These are phyloP conservation scores for Phytophthora megakarya DNA, from an alignment of 352 stramenopile species.

Conservation along the genomic window DNA sequence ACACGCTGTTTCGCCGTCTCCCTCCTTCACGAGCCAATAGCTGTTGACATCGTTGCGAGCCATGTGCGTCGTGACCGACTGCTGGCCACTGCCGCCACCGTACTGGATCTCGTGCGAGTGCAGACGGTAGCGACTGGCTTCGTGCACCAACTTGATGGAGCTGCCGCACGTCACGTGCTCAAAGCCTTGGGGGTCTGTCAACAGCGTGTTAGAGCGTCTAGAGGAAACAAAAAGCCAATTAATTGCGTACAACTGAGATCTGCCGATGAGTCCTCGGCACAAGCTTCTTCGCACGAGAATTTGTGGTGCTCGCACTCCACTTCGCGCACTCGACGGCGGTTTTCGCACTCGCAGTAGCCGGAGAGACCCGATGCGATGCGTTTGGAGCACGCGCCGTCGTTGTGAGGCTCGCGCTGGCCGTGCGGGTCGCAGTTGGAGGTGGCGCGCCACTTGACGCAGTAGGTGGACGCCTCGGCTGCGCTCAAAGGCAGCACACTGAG, in stretches of 20 bases:
- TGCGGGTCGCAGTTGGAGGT: slow-evolving; percentile 74
- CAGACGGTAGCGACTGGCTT: slow-evolving; percentile 71
- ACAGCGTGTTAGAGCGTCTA: slow-evolving; percentile 9
- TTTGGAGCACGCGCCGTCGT: slow-evolving; percentile 60
- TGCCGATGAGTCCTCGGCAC: slow-evolving; percentile 65
- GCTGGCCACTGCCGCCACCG: slow-evolving; percentile 75
- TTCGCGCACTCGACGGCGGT: slow-evolving; percentile 76
- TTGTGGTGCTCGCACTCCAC: slow-evolving; percentile 77
- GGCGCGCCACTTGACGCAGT: slow-evolving; percentile 77
- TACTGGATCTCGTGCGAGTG: slow-evolving; percentile 88
- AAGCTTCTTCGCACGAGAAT: slow-evolving; percentile 79
- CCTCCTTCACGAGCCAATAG: slow-evolving; percentile 88
- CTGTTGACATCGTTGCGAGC: slow-evolving; percentile 84
- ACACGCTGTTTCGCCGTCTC: slow-evolving; percentile 52
- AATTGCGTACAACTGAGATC: slow-evolving; percentile 72
- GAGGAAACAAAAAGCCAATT: background rate
- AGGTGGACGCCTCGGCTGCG: slow-evolving; percentile 14
- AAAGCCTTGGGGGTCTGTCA: slow-evolving; percentile 70
- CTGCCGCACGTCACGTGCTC: slow-evolving; percentile 85
- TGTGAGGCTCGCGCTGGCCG: slow-evolving; percentile 62
- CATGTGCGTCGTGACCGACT: slow-evolving; percentile 75
- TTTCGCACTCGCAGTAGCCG: slow-evolving; percentile 83
- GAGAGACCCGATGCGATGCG: slow-evolving; percentile 55
- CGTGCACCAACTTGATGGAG: slow-evolving; percentile 85
- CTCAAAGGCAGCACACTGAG: background rate